A percentile compares a stretch with the other conserved stretches of the same genome.
These are phyloP conservation scores for Hyaloperonospora arabidopsidis DNA, from an alignment of 352 stramenopile species.

Conservation along the genomic window DNA sequence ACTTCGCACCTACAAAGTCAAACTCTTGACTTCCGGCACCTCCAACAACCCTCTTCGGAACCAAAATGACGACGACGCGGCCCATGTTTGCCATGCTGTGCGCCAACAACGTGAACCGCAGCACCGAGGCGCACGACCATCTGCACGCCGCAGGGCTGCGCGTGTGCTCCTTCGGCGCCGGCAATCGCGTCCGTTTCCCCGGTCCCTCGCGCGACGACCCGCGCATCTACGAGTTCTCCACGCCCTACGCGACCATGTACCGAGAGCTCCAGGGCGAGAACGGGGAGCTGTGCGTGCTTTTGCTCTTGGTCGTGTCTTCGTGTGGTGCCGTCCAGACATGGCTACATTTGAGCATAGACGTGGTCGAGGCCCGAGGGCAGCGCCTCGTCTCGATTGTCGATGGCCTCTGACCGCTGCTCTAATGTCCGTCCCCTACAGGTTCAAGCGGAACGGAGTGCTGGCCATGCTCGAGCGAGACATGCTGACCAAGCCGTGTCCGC, in stretches of 20 bases:
- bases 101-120: conserved; percentile 88
- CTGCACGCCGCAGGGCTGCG: conserved; percentile 66
- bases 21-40: too few relatives aligned
- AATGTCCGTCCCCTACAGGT: conserved; percentile 27
- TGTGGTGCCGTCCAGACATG: too few relatives aligned
- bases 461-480: conserved; percentile 86
- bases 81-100: conserved; percentile 87
- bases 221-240: conserved; percentile 84
- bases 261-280: conserved; percentile 74
- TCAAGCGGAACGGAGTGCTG: conserved; percentile 74
- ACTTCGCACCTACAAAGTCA: too few relatives aligned
- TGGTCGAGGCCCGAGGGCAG: too few relatives aligned
- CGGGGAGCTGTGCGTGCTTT: conserved; percentile 59
- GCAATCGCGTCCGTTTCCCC: conserved; percentile 83
- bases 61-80: too few relatives aligned
- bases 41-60: too few relatives aligned
- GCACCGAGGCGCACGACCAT: conserved; percentile 83
- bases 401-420: too few relatives aligned
- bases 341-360: too few relatives aligned
- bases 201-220: conserved; percentile 65
- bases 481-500: conserved; percentile 74
- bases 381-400: too few relatives aligned
- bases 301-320: too few relatives aligned
- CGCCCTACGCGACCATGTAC: conserved; percentile 83
- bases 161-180: conserved; percentile 79